A percentile compares a stretch with the other conserved stretches of the same genome.
These are phyloP conservation scores for Cunninghamia lanceolata DNA, from an alignment of 75 land plant genomes.

Conservation along the genomic window DNA sequence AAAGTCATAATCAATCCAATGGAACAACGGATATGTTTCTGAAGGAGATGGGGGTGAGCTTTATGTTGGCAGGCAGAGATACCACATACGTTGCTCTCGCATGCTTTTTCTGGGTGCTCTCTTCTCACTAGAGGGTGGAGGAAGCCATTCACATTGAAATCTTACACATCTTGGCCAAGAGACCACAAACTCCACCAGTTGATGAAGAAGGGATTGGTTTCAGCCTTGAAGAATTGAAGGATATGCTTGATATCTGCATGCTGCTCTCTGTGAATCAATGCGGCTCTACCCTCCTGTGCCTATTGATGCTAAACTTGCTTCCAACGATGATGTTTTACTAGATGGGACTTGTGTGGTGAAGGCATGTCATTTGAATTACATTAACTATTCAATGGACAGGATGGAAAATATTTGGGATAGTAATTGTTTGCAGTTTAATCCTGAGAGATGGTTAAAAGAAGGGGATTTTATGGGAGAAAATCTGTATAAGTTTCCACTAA, in stretches of 20 bases:
- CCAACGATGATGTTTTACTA: conserved; percentile 60
- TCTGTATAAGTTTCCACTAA: too few species aligned
- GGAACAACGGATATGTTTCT: conserved; percentile 31
- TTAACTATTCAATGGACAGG: conserved; percentile 25
- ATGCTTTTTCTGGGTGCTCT: conserved; percentile 48
- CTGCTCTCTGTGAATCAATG: conserved; percentile 52
- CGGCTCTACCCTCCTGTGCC: conserved; percentile 75
- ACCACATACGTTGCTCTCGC: conserved; percentile 40
- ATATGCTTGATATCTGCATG: conserved; percentile 60
- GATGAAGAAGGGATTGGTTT: not conserved
- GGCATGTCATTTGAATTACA: not conserved
- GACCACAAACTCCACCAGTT: too few species aligned
- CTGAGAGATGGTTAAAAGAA: conserved; percentile 31
- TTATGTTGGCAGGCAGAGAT: conserved; percentile 71
- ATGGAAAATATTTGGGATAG: conserved; percentile 32
- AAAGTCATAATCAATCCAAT: conserved; percentile 28
- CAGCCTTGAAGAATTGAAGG: conserved; percentile 30
- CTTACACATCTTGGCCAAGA: not conserved
- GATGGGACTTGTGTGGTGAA: conserved; percentile 44
- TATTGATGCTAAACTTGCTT: conserved; percentile 47
- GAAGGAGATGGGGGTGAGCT: conserved; percentile 52
- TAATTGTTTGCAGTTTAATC: conserved; percentile 15
- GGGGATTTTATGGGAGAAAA: conserved; percentile 9
- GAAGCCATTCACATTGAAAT: conserved; percentile 22
- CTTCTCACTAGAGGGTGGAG: conserved; percentile 31